phyloP scores from a whole-genome alignment of 148 eudicot genomes.

The Polygonum maritimum region DNA sequence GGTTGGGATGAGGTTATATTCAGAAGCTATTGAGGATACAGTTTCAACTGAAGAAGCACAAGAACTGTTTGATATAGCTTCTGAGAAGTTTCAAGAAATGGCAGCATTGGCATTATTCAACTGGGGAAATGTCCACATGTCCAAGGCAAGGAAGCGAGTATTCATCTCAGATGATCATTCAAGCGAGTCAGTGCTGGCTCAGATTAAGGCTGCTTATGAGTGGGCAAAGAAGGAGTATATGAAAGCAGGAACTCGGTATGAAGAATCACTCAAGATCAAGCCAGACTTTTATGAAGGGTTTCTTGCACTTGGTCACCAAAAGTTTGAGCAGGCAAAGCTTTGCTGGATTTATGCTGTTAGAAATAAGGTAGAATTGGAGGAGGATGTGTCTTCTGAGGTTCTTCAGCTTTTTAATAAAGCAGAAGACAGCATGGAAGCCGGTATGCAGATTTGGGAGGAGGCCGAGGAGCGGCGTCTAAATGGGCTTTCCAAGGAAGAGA shows the following conservation, averaged over 20 bases:
- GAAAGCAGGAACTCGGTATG: constrained; percentile 54
- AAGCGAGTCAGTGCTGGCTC: constrained; percentile 28
- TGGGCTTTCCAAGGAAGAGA: constrained; percentile 69
- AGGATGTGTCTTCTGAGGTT: constrained; percentile 38
- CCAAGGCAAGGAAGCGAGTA: constrained; percentile 66
- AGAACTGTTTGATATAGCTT: constrained; percentile 71
- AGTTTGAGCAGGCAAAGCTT: constrained; percentile 86
- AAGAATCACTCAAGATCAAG: constrained; percentile 66
- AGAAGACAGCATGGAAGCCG: constrained; percentile 89
- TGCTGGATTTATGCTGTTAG: constrained; percentile 57
- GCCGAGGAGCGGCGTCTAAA: constrained; percentile 77
- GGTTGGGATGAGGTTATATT: constrained; percentile 74
- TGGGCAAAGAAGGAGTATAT: constrained; percentile 74
- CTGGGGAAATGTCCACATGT: constrained; percentile 96
- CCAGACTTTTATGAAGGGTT: constrained; percentile 84
- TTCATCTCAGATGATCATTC: constrained; percentile 47
- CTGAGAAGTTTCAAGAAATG: constrained; percentile 87
- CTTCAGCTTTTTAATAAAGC: constrained; percentile 73
- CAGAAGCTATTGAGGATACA: constrained; percentile 89
- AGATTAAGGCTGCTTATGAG: constrained; percentile 55
- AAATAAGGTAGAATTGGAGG: constrained; percentile 36
- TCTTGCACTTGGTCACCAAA: constrained; percentile 86
- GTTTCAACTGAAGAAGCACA: constrained; percentile 80
- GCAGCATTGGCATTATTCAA: constrained; percentile 89
- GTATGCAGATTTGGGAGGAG: constrained; percentile 98